Evolutionary conservation across 2,329 filamentous ascomycete species (phyloP), one percentile per base, ranked within the genome.

Genomic region (Ceratocystis eucalypticola): DNA sequence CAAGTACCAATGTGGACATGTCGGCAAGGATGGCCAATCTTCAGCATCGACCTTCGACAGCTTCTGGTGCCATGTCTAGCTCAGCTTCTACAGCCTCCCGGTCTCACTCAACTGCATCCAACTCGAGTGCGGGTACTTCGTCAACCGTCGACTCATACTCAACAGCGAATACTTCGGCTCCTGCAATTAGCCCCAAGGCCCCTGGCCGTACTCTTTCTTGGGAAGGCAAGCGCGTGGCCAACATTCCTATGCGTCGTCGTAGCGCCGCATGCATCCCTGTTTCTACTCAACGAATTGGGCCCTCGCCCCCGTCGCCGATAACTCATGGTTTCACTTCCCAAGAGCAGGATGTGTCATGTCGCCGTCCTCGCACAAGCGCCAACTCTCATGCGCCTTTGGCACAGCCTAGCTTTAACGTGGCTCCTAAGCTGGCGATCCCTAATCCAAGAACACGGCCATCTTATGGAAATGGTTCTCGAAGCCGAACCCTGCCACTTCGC

Each of bases 61-160:
- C 66, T 3, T 65, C 66, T 48, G 64, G 46, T n/a, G 41, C 57
- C 17, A 53, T 68, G 37, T 55, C 62, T 17, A 25, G 57, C 33
- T 55, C 61, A 12, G 20, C 61, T 63, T 59, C 64, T 25, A 68
- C 66, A 22, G 44, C 66, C 15, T 65, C 64, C 15, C 59, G 66
- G 17, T 68, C 66, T 20, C 64, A 68, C 41, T 68, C 66, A 6
- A 68, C 66, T 6, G 62, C 66, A n/a, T 68, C 66, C 1, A 68
- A 68, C 46, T 68, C 66, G 1, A 65, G 64, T 45, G 30, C 25
- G 7, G 62, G 50, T 8, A 68, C 66, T 5, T 50, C 64, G 17
- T 45, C 57, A 3, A 65, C 66, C 8, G 33, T 33, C 33, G 66
- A 55, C 10, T 63, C 66, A 10, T 68, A 68, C 44, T 68, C 66